Conservation (phyloP, 2,329 filamentous ascomycete genomes). For the Pseudogymnoascus sp. region DNA sequence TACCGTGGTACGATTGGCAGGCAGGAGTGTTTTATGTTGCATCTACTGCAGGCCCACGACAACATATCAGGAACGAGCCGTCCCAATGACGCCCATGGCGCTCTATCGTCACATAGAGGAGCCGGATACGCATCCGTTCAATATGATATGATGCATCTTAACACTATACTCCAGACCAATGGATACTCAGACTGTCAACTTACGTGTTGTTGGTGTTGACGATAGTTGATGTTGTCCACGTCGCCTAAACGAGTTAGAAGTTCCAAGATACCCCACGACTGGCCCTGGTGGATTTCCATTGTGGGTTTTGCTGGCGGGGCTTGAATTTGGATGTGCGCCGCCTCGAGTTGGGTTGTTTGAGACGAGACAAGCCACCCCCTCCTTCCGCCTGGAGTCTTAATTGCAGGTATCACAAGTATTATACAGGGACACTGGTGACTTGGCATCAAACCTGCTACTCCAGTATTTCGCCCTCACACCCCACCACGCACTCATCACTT, state of each 20-base stretch:
- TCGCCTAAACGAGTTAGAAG: slow-evolving; percentile 4
- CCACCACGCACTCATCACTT: not conserved
- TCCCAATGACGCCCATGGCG: not conserved
- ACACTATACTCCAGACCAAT: slow-evolving; percentile 4
- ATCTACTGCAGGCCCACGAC: not conserved
- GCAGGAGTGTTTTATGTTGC: not conserved
- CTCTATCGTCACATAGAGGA: not conserved
- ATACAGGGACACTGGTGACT: slow-evolving; percentile 2
- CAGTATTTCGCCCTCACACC: not conserved
- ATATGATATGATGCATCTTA: slow-evolving; percentile 1
- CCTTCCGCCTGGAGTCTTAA: slow-evolving; percentile 8
- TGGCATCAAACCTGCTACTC: slow-evolving; percentile 8
- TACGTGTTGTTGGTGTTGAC: not conserved
- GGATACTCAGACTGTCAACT: not conserved
- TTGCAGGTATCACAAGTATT: slow-evolving; percentile 9
- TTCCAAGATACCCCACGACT: not conserved
- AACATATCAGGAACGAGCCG: not conserved
- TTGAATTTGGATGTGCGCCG: not conserved
- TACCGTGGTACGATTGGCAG: not conserved
- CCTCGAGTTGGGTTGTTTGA: slow-evolving; percentile 5
- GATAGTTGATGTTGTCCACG: not conserved
- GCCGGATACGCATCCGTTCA: not conserved
- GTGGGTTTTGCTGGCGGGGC: not conserved
- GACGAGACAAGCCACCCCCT: slow-evolving; percentile 8
- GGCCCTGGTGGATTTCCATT: not conserved